Base-by-base conservation (phyloP, 768 basidiomycete species). In the Mycena polygramma region DNA sequence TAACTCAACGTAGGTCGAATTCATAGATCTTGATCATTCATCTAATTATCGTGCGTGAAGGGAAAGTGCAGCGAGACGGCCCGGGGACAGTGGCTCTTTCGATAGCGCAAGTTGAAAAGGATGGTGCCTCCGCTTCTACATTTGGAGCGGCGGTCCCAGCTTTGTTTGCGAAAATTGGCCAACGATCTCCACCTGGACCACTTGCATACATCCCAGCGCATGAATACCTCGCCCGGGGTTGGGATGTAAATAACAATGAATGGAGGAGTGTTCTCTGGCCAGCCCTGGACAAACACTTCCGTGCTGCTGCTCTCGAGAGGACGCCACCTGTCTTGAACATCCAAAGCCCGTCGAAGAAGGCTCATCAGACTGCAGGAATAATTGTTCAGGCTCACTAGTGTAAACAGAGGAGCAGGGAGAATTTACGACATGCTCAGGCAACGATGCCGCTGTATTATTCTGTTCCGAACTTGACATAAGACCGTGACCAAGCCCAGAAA, bases 241-340 rank as follows among this genome's bases (percentile, higher is more conserved):
- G n/a, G n/a, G n/a, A 63, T 45, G 63, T 26, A 14, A 35, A 20
- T 19, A 53, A 53, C 22, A 46, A 54, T 10, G 14, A 30, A 41
- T 63, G 63, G 63, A 53, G 63, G 45, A 55, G 19, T 39, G 63
- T 63, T 11, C 26, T 63, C 17, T 63, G 63, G 63, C 63, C 63
- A 11, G 24, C 39, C 9, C 63, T 63, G 35, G 63, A 63, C 30
- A 35, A 63, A 20, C 7, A 63, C 35, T 54, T 63, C 20, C 63
- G 52, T 11, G 51, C 63, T 1, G 63, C 63, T 2, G 60, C 51
- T 30, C 48, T 41, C 19, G 60, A 62, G 41, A 8, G 37, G n/a
- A 62, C 60, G 19, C 26, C 48, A 20, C n/a, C 46, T 6, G 60
- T 19, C 19, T 62, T 46, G 60, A 49, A 62, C 7, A 62, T 62